Base-by-base conservation (phyloP, 2,329 filamentous ascomycete genomes). In the Epichloe coenophiala region DNA sequence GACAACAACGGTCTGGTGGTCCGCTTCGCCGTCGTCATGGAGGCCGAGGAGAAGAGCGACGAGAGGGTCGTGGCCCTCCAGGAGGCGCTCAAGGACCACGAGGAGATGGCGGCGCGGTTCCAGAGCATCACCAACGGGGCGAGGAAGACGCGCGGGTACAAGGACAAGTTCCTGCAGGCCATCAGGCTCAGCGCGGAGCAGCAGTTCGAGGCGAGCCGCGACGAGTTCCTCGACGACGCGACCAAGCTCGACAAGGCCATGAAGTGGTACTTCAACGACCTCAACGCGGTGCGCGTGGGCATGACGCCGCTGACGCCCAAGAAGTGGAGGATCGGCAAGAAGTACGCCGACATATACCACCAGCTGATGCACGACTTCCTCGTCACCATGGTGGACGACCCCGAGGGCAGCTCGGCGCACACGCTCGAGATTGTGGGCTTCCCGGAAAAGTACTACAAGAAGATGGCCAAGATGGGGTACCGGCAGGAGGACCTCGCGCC, bases 191-290 rank as follows among this genome's bases (percentile, higher is more conserved):
- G 81, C 55, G 86, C 84, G 6, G 77, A 86, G 61, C 78, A 77
- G 43, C 85, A 91, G 61, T 88, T 96, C 59, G 80, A 81, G 12
- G 74, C 80, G 53, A 78, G 81, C 40, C 80, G 82, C 52, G 78
- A 85, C 49, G 78, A 82, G 45, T 97, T 98, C 65, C 70, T 91
- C 48, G 85, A 84, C 38, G 88, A 97, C 61, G 87, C 93, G 0
- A 78, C 83, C 47, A 81, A 80, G 60, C 74, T 98, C 45, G 87
- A 94, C 56, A 95, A 95, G 72, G 82, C 80, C 56, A 80, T 95
- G 68, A 86, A 86, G 61, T 98, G 93, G 93, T 98, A 83, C 68
- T 98, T 97, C 72, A 96, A 97, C 70, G 91, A 98, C 65, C 77
- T 98, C 38, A 95, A 94, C 66, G 89, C 88, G 3, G 91, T 96